A percentile compares a stretch with the other conserved stretches of the same genome.
Conservation (phyloP, 768 basidiomycete genomes). For the Dioszegia aurantiaca region DNA sequence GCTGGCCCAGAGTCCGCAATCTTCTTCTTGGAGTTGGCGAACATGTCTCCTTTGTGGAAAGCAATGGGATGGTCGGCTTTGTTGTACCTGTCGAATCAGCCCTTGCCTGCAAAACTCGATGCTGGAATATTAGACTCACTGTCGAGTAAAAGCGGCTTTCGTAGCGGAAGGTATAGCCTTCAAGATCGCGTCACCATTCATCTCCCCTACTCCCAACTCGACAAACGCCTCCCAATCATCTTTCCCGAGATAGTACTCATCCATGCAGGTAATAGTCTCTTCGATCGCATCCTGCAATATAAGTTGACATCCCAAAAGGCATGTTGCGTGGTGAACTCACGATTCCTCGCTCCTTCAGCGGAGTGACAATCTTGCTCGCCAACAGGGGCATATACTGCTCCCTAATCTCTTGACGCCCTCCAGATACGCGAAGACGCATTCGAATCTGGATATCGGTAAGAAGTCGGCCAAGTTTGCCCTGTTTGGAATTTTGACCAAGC, state of each 20-base stretch:
- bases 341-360: slow-evolving; percentile 68
- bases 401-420: slow-evolving; percentile 82
- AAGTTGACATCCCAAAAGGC: too few relatives aligned
- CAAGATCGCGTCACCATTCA: slow-evolving; percentile 68
- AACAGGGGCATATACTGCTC: slow-evolving; percentile 88
- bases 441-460: slow-evolving; percentile 87
- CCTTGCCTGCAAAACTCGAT: too few relatives aligned
- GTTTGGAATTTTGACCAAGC: slow-evolving; percentile 97
- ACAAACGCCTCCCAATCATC: slow-evolving; percentile 97
- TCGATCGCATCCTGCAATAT: slow-evolving; percentile 73
- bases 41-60: slow-evolving; percentile 75
- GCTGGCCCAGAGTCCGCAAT: slow-evolving; percentile 64
- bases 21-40: slow-evolving; percentile 80
- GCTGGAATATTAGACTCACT: slow-evolving; percentile 57
- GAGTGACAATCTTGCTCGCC: slow-evolving; percentile 73
- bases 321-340: slow-evolving; percentile 58
- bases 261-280: slow-evolving; percentile 82
- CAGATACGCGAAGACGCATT: slow-evolving; percentile 92
- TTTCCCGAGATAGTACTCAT: slow-evolving; percentile 84
- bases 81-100: slow-evolving; percentile 67
- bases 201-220: slow-evolving; percentile 82
- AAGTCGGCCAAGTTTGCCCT: slow-evolving; percentile 72
- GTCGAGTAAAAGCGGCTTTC: slow-evolving; percentile 80
- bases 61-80: slow-evolving; percentile 84
- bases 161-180: slow-evolving; percentile 79